phyloP scores from a whole-genome alignment of 1,139 yeast species.

The Suhomyces ambrosiae region DNA sequence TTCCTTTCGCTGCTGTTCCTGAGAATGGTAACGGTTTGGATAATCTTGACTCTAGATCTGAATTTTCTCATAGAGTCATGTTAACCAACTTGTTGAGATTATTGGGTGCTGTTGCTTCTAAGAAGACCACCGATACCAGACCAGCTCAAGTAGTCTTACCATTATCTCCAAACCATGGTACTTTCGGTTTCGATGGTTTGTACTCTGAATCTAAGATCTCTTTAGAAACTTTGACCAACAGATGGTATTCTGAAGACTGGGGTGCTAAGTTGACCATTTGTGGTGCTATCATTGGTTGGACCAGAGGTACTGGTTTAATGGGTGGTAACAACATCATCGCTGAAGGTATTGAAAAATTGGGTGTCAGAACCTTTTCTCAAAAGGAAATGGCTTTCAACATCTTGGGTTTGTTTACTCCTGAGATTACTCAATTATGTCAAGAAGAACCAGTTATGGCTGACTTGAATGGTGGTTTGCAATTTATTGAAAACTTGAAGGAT shows the following conservation, averaged over 20 bases:
- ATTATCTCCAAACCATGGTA: slow-evolving; percentile 97
- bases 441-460: slow-evolving; percentile 96
- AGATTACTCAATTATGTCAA: slow-evolving; percentile 84
- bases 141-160: slow-evolving; percentile 98
- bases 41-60: slow-evolving; percentile 90
- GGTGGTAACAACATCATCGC: slow-evolving; percentile 95
- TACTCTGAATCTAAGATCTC: slow-evolving; percentile 97
- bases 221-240: slow-evolving; percentile 92
- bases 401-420: slow-evolving; percentile 89
- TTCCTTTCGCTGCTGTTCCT: slow-evolving; percentile 98
- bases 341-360: slow-evolving; percentile 92
- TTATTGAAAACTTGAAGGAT: slow-evolving; percentile 87
- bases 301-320: slow-evolving; percentile 99
- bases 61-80: slow-evolving; percentile 98
- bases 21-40: slow-evolving; percentile 97
- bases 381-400: slow-evolving; percentile 99
- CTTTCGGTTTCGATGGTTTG: slow-evolving; percentile 96
- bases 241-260: slow-evolving; percentile 99
- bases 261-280: slow-evolving; percentile 89
- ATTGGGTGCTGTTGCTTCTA: slow-evolving; percentile 85
- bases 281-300: slow-evolving; percentile 99
- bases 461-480: slow-evolving; percentile 97
- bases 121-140: slow-evolving; percentile 88
- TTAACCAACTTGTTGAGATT: slow-evolving; percentile 91
- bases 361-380: slow-evolving; percentile 97